Conservation (phyloP, 768 basidiomycete species). For the Russula griseocarnosa region DNA sequence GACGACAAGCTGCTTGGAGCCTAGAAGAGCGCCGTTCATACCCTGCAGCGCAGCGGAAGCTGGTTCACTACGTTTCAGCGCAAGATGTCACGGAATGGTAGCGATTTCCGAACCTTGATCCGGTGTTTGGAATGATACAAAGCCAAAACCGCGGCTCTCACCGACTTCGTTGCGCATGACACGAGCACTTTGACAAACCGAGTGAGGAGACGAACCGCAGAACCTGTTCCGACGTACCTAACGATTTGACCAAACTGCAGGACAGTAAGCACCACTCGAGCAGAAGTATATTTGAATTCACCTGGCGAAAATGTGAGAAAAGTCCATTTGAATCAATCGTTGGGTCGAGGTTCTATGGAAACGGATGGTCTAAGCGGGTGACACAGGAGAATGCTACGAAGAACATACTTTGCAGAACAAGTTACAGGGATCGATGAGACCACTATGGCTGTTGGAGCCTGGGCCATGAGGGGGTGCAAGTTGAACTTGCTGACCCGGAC, state of each 20-base stretch:
- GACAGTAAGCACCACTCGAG: conserved; percentile 1
- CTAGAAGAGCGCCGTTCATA: conserved; percentile 75
- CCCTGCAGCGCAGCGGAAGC: conserved; percentile 68
- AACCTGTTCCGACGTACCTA: conserved; percentile 46
- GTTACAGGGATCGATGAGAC: conserved; percentile 87
- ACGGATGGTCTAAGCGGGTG: conserved; percentile 6
- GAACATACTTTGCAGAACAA: conserved; percentile 74
- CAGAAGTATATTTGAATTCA: conserved; percentile 35
- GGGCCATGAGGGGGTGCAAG: conserved; percentile 69
- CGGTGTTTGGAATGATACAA: conserved; percentile 81
- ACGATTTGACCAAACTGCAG: conserved; percentile 82
- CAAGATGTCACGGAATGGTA: conserved; percentile 11
- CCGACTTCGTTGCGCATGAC: conserved; percentile 87
- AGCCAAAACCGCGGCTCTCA: conserved; percentile 84
- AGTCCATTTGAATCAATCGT: conserved; percentile 82
- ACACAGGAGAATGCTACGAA: conserved; percentile 10
- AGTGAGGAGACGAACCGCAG: conserved; percentile 3
- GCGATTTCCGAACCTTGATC: conserved; percentile 54
- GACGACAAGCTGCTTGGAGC: conserved; percentile 76
- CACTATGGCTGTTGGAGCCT: conserved; percentile 79
- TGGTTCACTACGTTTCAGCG: conserved; percentile 32
- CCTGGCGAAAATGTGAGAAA: conserved; percentile 77
- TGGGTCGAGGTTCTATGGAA: conserved; percentile 71
- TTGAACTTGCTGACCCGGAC: conserved; percentile 88
- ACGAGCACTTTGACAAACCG: conserved; percentile 57